A percentile compares a stretch with the other conserved stretches of the same genome.
Evolutionary conservation across 345 rosid genomes (phyloP).

Genomic region (Linum trigynum): DNA sequence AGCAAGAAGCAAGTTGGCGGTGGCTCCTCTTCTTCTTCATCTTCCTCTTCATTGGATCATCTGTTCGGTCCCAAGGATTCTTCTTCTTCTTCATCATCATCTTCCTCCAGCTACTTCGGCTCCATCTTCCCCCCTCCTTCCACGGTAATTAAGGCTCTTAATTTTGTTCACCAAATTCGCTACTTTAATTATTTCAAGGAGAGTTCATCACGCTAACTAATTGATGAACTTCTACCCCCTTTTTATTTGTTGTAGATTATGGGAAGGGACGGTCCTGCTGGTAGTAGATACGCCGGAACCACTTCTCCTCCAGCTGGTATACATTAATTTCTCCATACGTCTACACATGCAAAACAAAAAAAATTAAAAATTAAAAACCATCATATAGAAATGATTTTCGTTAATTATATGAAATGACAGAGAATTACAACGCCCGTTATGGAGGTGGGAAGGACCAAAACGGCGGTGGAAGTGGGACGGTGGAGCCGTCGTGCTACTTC

Average conservation of each 20-base stretch:
- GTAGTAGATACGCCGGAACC: conserved; percentile 28
- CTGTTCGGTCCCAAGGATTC: conserved; percentile 50
- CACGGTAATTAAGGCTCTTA: conserved; percentile 24
- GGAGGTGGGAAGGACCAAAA: conserved; percentile 18
- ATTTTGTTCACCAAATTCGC: neutral
- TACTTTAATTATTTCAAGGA: neutral
- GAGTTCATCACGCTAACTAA: neutral
- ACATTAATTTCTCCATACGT: neutral
- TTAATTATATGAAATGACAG: conserved; percentile 4
- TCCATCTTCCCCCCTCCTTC: conserved; percentile 51
- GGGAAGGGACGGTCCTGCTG: conserved; percentile 27
- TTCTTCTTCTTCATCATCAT: conserved; percentile 21
- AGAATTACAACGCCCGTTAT: neutral
- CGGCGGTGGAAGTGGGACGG: conserved; percentile 18
- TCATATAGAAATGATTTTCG: neutral
- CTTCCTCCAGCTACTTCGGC: conserved; percentile 28
- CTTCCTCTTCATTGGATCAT: conserved; percentile 35
- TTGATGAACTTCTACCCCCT: neutral
- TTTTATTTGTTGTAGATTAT: conserved; percentile 19
- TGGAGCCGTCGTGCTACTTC: conserved; percentile 3
- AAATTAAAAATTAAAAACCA: conserved; percentile 3
- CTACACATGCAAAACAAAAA: neutral
- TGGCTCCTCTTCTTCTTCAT: neutral
- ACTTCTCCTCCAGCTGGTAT: conserved; percentile 27
- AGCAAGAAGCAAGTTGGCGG: conserved; percentile 22